Evolutionary conservation across 306 rosid genomes (phyloP).

Genomic region (Trifolium subterraneum): DNA sequence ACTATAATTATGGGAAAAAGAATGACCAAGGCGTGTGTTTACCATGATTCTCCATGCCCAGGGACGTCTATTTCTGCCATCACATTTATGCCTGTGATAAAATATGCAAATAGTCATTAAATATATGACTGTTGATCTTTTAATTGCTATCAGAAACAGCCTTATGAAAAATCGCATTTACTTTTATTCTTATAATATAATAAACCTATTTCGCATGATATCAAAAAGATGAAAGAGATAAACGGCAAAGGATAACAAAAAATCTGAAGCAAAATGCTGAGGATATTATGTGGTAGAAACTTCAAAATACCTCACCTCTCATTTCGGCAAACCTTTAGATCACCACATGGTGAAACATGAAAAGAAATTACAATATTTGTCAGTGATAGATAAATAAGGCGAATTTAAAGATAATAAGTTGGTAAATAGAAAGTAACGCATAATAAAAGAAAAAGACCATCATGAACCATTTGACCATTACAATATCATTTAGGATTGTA

Average conservation of each 20-base stretch:
- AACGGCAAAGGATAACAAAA: conserved; percentile 24
- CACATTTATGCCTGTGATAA: conserved; percentile 81
- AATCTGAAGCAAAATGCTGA: conserved; percentile 35
- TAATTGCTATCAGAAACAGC: conserved; percentile 17
- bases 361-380: conserved; percentile 51
- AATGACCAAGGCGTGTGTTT: conserved; percentile 36
- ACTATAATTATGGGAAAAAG: conserved; percentile 11
- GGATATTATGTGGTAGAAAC: conserved; percentile 36
- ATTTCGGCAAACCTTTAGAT: conserved; percentile 79
- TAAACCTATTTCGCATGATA: conserved; percentile 12
- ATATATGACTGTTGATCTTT: conserved; percentile 13
- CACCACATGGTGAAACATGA: conserved; percentile 41
- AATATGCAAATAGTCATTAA: conserved; percentile 36
- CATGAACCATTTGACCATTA: conserved; percentile 18
- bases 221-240: conserved; percentile 21
- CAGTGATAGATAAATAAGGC: conserved; percentile 40
- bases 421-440: conserved; percentile 21
- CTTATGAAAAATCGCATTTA: conserved; percentile 3
- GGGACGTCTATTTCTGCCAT: conserved; percentile 97
- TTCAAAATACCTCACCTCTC: conserved; percentile 73
- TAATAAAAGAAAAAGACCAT: conserved; percentile 21
- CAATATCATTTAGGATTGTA: not conserved
- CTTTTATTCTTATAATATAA: not conserved
- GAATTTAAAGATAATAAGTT: conserved; percentile 19
- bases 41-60: conserved; percentile 97